These are phyloP conservation scores for Nowakowskiella sp. DNA, from an alignment of 192 early-diverging fungal genomes.

Conservation along the genomic window DNA sequence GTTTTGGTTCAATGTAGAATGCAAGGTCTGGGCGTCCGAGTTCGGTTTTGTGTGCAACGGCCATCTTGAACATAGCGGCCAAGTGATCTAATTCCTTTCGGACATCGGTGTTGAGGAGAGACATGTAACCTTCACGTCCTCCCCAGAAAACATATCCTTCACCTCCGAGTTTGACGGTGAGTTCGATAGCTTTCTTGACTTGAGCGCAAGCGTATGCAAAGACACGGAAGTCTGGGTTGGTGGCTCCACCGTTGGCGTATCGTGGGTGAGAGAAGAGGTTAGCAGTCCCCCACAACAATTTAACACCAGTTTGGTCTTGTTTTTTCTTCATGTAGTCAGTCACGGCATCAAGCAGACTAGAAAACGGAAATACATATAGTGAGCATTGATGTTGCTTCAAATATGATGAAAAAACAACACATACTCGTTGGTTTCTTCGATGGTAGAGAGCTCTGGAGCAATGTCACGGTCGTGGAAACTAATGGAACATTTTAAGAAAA, in stretches of 20 bases:
- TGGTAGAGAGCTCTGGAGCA: slow-evolving; percentile 17
- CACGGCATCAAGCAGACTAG: slow-evolving; percentile 16
- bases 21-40: slow-evolving; percentile 18
- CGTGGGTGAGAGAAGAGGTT: slow-evolving; percentile 19
- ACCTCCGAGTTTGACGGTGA: slow-evolving; percentile 24
- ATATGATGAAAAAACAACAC: not conserved
- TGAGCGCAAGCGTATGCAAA: slow-evolving; percentile 21
- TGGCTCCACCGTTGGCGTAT: slow-evolving; percentile 22
- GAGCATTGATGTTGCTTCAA: not conserved
- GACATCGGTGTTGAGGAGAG: slow-evolving; percentile 25
- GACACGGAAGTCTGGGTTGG: slow-evolving; percentile 21
- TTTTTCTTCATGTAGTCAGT: slow-evolving; percentile 22
- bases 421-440: slow-evolving; percentile 19
- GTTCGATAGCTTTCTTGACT: slow-evolving; percentile 30
- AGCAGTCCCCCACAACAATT: slow-evolving; percentile 25
- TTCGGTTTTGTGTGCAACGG: slow-evolving; percentile 20
- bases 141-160: slow-evolving; percentile 32
- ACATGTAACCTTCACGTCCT: slow-evolving; percentile 28
- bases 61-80: slow-evolving; percentile 29
- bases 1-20: slow-evolving; percentile 32
- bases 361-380: not conserved
- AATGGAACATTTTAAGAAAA: too few relatives aligned
- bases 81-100: slow-evolving; percentile 18
- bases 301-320: slow-evolving; percentile 28
- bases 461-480: slow-evolving; percentile 31